Conservation (phyloP, 192 early-diverging fungal species). For the Coemansia sp. region DNA sequence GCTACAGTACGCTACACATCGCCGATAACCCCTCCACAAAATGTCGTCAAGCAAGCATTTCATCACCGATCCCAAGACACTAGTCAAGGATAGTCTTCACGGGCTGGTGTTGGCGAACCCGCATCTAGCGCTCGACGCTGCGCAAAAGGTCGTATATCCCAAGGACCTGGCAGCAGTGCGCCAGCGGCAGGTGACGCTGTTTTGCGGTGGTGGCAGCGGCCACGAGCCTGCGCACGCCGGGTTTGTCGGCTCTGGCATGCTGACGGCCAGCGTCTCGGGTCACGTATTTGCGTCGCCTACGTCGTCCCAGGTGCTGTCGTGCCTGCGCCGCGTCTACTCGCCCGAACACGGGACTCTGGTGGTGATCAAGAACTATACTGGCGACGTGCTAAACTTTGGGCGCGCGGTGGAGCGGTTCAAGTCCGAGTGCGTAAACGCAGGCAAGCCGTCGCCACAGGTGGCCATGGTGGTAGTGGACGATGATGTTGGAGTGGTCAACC, state of each 20-base stretch:
- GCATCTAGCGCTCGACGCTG: constrained; percentile 55
- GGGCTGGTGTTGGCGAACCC: constrained; percentile 60
- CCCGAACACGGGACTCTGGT: constrained; percentile 65
- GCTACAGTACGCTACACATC: too few species aligned
- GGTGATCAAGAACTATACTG: constrained; percentile 88
- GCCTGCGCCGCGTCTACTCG: constrained; percentile 59
- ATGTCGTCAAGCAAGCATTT: constrained; percentile 56
- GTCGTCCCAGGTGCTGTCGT: constrained; percentile 70
- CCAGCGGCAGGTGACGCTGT: constrained; percentile 63
- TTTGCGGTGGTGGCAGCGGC: constrained; percentile 79
- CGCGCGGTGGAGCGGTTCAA: constrained; percentile 75
- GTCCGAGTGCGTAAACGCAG: constrained; percentile 58
- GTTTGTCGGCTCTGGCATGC: constrained; percentile 69
- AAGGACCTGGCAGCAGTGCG: constrained; percentile 53
- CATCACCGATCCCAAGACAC: constrained; percentile 55
- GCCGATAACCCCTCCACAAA: not conserved
- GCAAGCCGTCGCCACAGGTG: constrained; percentile 51
- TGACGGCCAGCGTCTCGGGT: constrained; percentile 75
- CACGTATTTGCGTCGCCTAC: constrained; percentile 85
- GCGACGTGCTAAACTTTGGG: constrained; percentile 75
- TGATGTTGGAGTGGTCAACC: constrained; percentile 73
- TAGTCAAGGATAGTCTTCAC: constrained; percentile 60
- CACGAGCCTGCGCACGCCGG: constrained; percentile 84
- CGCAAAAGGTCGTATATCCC: constrained; percentile 64
- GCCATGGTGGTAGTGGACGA: constrained; percentile 78